These are phyloP conservation scores for Venturia oleaginea DNA, from an alignment of 2,329 filamentous ascomycete species.

Conservation along the genomic window DNA sequence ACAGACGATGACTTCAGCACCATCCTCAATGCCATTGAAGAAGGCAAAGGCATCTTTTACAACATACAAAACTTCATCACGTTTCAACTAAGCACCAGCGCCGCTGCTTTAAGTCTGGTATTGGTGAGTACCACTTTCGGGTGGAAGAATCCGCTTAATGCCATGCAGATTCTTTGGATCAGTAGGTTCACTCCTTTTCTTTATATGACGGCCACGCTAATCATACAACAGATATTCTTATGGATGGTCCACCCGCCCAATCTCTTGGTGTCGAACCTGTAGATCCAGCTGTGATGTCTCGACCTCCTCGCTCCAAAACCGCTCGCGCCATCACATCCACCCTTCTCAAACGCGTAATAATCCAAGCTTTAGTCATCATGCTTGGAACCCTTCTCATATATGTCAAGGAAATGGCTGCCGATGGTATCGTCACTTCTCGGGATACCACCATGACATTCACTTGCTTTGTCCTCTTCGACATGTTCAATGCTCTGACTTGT, in stretches of 20 bases:
- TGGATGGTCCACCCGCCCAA: conserved; percentile 96
- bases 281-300: conserved; percentile 86
- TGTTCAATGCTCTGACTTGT: conserved; percentile 96
- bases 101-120: conserved; percentile 83
- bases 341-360: conserved; percentile 76
- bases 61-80: conserved; percentile 99
- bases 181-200: conserved; percentile 52
- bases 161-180: conserved; percentile 99
- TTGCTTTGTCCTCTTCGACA: conserved; percentile 97
- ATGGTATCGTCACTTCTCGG: conserved; percentile 75
- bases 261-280: conserved; percentile 93
- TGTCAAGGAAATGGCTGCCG: conserved; percentile 77
- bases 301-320: conserved; percentile 75
- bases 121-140: conserved; percentile 87
- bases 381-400: conserved; percentile 86
- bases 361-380: conserved; percentile 84
- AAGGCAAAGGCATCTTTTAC: conserved; percentile 98
- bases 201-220: conserved; percentile 21
- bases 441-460: conserved; percentile 99
- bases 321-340: conserved; percentile 84
- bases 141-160: conserved; percentile 91
- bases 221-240: conserved; percentile 72
- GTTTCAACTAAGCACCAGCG: conserved; percentile 95
- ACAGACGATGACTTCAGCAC: conserved; percentile 86
- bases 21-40: conserved; percentile 90